Percentiles rank a stretch among this genome's conserved stretches.
phyloP scores from a whole-genome alignment of 805 yeast genomes.

The Teunomyces pallodes region DNA sequence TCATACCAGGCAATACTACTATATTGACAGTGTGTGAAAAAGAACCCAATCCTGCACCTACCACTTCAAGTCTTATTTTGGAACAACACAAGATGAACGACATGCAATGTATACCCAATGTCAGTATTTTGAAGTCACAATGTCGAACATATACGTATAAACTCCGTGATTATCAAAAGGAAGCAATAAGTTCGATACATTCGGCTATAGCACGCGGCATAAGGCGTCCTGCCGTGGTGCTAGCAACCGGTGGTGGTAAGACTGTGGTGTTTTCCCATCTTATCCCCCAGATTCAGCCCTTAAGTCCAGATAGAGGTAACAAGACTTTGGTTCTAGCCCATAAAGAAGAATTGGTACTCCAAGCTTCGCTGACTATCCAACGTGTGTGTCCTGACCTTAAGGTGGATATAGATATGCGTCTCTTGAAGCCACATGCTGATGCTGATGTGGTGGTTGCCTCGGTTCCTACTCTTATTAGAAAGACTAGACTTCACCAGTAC shows the following conservation, averaged over 20 bases:
- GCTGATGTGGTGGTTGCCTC: slow-evolving; percentile 76
- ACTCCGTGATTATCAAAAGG: slow-evolving; percentile 61
- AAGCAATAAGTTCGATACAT: slow-evolving; percentile 60
- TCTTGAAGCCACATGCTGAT: slow-evolving; percentile 35
- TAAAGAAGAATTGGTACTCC: slow-evolving; percentile 72
- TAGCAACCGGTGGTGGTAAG: slow-evolving; percentile 96
- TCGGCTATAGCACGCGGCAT: slow-evolving; percentile 44
- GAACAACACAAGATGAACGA: neutral
- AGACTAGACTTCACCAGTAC: slow-evolving; percentile 48
- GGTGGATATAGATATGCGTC: slow-evolving; percentile 73
- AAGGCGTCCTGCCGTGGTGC: slow-evolving; percentile 69
- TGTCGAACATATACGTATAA: neutral
- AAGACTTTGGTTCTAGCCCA: slow-evolving; percentile 71
- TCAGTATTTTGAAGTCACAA: neutral
- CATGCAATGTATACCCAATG: neutral
- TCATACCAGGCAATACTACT: too few relatives aligned
- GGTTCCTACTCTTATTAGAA: slow-evolving; percentile 58
- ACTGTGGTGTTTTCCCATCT: slow-evolving; percentile 72
- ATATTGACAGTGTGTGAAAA: too few relatives aligned
- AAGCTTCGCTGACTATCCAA: slow-evolving; percentile 55
- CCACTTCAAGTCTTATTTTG: neutral
- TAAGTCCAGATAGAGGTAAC: slow-evolving; percentile 23
- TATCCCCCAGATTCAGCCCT: slow-evolving; percentile 43
- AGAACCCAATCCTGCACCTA: too few relatives aligned
- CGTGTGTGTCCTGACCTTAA: slow-evolving; percentile 46